A percentile compares a stretch with the other conserved stretches of the same genome.
Conservation (phyloP, 192 early-diverging fungal genomes). For the Funneliformis geosporum region DNA sequence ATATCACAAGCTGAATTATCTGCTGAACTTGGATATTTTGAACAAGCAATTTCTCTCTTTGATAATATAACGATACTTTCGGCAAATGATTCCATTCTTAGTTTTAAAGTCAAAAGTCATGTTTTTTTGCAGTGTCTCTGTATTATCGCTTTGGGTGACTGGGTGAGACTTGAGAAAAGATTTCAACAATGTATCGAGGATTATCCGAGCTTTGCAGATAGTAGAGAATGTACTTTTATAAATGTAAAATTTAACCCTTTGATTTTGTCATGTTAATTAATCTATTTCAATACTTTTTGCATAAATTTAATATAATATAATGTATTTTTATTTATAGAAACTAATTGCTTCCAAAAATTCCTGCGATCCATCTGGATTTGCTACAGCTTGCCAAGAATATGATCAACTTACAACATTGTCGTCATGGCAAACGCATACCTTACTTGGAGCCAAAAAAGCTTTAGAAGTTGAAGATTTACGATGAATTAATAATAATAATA, state of each 20-base stretch:
- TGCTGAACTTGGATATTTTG: constrained; percentile 28
- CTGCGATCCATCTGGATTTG: constrained; percentile 30
- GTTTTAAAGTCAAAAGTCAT: constrained; percentile 15
- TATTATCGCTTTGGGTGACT: constrained; percentile 17
- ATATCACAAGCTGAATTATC: constrained; percentile 30
- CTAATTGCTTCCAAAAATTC: constrained; percentile 20
- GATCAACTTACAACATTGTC: constrained; percentile 19
- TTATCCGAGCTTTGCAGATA: constrained; percentile 32
- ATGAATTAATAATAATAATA: neutral
- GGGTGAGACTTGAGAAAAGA: constrained; percentile 28
- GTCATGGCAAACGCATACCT: constrained; percentile 23
- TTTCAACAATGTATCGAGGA: neutral
- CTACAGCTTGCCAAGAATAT: constrained; percentile 24
- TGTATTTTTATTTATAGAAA: neutral
- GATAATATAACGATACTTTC: neutral
- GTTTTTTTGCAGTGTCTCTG: constrained; percentile 26
- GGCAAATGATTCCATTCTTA: constrained; percentile 4
- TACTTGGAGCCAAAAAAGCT: constrained; percentile 19
- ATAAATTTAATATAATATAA: neutral
- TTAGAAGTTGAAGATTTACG: constrained; percentile 31
- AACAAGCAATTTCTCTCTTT: constrained; percentile 19
- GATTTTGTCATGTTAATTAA: neutral
- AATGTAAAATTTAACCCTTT: neutral
- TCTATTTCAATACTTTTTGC: neutral
- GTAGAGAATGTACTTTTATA: constrained; percentile 28